Evolutionary conservation across 1,284 basidiomycete species (phyloP), one percentile per base, ranked within the genome.

Genomic region (Agroathelia rolfsii): DNA sequence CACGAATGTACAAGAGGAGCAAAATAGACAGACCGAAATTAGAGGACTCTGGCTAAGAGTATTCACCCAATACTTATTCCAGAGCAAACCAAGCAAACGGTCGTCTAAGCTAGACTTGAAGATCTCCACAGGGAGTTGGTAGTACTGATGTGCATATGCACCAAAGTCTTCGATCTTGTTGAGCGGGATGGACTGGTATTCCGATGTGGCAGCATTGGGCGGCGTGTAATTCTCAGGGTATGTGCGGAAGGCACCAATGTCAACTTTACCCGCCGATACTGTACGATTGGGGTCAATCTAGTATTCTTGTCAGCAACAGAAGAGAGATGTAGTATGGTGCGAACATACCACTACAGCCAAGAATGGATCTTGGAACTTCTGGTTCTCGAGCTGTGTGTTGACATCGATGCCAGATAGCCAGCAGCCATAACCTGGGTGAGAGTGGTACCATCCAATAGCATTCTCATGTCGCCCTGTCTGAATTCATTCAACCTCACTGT

Each of bases 1-100:
- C 31, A n/a, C n/a, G n/a, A n/a, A n/a, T n/a, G n/a, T n/a, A n/a
- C 33, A 22, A 34, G 12, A 52, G 60, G 39, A 24, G 61, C 58
- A 23, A 59, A 55, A 17, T 64, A 20, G 19, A 61, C 84, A 33
- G 36, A 93, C 92, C 25, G 88, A 88, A 26, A 96, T 83, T 20
- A 96, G 58, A 3, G 89, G 80, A 49, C 84, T 90, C 50, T 92
- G 87, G 48, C 84, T 86, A 19, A 98, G 68, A 0, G 94, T 97
- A 47, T 88, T 92, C 12, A 94, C 88, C 94, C 94, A 99, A 50
- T 98, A 98, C 61, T 97, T 97, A 64, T 98, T 96, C 94, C 94
- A 98, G 14, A 98, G 59, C 50, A 93, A 59, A 19, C 85, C 85
- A 18, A 98, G 66, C 9, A 98, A 59, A 46, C 90, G 77, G 13